Base-by-base conservation (phyloP, 139 green algal species). In the Chlamydomonas incerta region DNA sequence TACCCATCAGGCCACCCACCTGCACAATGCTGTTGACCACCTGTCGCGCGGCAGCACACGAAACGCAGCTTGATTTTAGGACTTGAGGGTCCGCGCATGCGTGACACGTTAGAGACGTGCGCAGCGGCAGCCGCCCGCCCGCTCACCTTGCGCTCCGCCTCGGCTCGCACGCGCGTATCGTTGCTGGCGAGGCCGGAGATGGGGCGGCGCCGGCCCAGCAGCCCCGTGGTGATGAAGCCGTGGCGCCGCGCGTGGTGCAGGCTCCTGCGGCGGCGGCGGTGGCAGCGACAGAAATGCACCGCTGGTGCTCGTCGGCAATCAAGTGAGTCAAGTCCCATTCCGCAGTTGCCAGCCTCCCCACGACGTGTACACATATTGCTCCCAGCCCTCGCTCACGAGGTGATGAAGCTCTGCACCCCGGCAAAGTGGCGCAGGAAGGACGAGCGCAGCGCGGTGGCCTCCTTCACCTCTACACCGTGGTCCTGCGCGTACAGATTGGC, bases 11-110 rank as follows among this genome's bases (percentile, higher is more conserved):
- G 52, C 13, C 52, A 58, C 52, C 11, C 37, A 83, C 89, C 88
- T 93, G 91, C 11, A 94, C 77, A 29, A 77, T 91, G 81, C 60
- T 92, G 88, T 95, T 95, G 13, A 95, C 83, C 6, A 91, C 87
- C 74, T 82, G 81, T 0, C 46, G 41, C 68, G 3, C 3, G 63
- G 13, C 3, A 21, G 2, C 29, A 33, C 63, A 70, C 26, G 9
- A 68, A 68, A 68, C 11, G 13, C 62, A 9, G 15, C 21, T 23
- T 11, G 13, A 68, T 23, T 17, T 31, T 68, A 17, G 21, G 26
- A 34, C 21, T 17, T 9, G 13, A n/a, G 62, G 13, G 26, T 23
- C 11, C 13, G 52, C 52, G 50, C 50, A 57, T 20, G 10, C 14
- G 11, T 57, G 10, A 57, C 50, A 57, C 50, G 50, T 10, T 14